These are phyloP conservation scores for Cladosporium sp. DNA, from an alignment of 2,329 filamentous ascomycete species.

Conservation along the genomic window DNA sequence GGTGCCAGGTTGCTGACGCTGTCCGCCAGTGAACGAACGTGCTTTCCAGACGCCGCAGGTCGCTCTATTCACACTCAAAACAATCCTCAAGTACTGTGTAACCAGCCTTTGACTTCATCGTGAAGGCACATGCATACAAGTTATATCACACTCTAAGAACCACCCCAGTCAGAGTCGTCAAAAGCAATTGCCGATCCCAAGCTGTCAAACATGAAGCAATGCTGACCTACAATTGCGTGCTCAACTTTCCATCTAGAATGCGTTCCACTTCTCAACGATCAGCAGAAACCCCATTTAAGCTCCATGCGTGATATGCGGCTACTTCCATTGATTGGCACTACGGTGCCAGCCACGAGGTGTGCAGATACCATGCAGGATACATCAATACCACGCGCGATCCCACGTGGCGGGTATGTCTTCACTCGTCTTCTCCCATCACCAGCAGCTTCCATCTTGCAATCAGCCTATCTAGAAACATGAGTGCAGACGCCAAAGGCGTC, in stretches of 20 bases:
- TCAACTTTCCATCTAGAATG: background rate
- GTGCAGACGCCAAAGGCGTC: background rate
- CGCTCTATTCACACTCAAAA: background rate
- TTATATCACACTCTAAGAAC: background rate
- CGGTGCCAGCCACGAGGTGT: background rate
- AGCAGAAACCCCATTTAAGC: background rate
- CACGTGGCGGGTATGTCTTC: background rate
- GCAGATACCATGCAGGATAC: background rate
- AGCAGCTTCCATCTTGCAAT: background rate
- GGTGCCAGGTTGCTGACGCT: background rate
- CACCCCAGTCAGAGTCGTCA: background rate
- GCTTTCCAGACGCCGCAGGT: background rate
- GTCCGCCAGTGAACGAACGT: background rate
- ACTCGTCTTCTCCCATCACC: background rate
- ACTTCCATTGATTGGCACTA: background rate
- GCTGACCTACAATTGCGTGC: conserved; percentile 10
- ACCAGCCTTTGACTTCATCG: background rate
- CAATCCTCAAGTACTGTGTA: background rate
- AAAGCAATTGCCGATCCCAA: background rate
- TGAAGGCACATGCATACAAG: background rate
- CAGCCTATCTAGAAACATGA: background rate
- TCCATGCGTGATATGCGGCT: background rate
- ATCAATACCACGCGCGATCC: background rate
- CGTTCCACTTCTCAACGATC: background rate
- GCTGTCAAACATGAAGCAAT: conserved; percentile 9